These are phyloP conservation scores for Mycena crocata DNA, from an alignment of 768 basidiomycete genomes.

Conservation along the genomic window DNA sequence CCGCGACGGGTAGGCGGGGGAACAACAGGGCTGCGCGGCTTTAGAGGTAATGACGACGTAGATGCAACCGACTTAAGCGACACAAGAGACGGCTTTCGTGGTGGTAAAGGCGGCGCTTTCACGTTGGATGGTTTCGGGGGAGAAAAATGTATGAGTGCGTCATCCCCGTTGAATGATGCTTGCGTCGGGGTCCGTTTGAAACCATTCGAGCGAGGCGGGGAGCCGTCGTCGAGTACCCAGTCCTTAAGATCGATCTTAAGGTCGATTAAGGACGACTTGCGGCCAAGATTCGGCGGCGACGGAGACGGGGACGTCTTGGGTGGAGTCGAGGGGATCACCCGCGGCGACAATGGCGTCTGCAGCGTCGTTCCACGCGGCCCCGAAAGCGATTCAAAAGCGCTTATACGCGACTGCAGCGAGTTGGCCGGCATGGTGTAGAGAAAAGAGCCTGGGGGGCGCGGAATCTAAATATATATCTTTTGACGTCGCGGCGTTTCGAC, in stretches of 20 bases:
- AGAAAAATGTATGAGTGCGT: constrained; percentile 69
- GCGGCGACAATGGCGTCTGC: constrained; percentile 51
- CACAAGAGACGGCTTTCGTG: constrained; percentile 68
- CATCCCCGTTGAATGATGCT: constrained; percentile 40
- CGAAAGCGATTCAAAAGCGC: constrained; percentile 71
- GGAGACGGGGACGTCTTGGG: constrained; percentile 57
- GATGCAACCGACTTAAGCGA: constrained; percentile 58
- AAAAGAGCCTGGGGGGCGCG: constrained; percentile 24
- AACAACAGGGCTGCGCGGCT: constrained; percentile 36
- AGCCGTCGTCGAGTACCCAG: constrained; percentile 77
- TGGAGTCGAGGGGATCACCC: constrained; percentile 52
- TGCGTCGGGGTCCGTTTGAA: constrained; percentile 42
- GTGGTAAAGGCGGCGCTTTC: constrained; percentile 70
- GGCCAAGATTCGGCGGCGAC: constrained; percentile 60
- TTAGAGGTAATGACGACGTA: constrained; percentile 42
- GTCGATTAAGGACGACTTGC: constrained; percentile 75
- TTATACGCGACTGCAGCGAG: constrained; percentile 68
- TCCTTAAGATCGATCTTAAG: constrained; percentile 78
- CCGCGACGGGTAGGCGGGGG: constrained; percentile 50
- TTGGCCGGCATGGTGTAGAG: constrained; percentile 54
- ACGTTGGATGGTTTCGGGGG: constrained; percentile 48
- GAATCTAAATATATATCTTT: neutral
- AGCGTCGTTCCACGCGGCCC: constrained; percentile 11
- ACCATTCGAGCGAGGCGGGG: constrained; percentile 43
- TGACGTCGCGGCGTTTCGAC: no score